Evolutionary conservation across 169 alveolate genomes (phyloP).

Genomic region (Plasmodium cynomolgi): DNA sequence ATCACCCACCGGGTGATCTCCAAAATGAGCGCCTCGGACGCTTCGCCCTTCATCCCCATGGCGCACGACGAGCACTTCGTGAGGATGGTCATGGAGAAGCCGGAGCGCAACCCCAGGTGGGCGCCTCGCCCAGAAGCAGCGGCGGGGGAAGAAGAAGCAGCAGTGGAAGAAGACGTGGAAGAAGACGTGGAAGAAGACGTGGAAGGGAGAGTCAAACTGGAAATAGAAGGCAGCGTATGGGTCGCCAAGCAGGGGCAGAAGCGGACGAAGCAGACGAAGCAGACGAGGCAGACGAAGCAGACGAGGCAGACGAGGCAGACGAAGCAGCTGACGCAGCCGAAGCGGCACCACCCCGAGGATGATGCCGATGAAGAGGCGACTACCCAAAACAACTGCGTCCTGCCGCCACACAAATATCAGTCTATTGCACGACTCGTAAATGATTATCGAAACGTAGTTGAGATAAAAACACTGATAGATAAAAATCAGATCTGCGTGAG

Average conservation of each 20-base stretch:
- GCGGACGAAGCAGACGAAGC: no score
- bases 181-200: background rate
- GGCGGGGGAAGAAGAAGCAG: background rate
- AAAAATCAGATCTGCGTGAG: slow-evolving; percentile 4
- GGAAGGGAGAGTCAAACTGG: no score
- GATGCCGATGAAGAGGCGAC: background rate
- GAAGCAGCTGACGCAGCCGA: background rate
- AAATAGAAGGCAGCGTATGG: no score
- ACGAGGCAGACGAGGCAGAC: no score
- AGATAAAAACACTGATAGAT: slow-evolving; percentile 4
- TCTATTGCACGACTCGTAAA: slow-evolving; percentile 9
- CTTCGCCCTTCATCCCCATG: slow-evolving; percentile 10
- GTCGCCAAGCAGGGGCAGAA: no score
- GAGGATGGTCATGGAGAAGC: background rate
- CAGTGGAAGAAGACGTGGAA: background rate
- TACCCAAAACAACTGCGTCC: background rate
- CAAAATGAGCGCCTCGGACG: background rate
- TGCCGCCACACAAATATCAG: slow-evolving; percentile 16
- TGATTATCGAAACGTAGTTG: slow-evolving; percentile 33
- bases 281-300: background rate
- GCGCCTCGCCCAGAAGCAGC: background rate
- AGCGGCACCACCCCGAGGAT: background rate
- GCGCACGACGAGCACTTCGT: slow-evolving; percentile 11
- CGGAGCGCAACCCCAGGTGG: background rate
- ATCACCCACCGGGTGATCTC: background rate